Evolutionary conservation across 768 basidiomycete species (phyloP).

Genomic region (Lanmaoa rubissima): DNA sequence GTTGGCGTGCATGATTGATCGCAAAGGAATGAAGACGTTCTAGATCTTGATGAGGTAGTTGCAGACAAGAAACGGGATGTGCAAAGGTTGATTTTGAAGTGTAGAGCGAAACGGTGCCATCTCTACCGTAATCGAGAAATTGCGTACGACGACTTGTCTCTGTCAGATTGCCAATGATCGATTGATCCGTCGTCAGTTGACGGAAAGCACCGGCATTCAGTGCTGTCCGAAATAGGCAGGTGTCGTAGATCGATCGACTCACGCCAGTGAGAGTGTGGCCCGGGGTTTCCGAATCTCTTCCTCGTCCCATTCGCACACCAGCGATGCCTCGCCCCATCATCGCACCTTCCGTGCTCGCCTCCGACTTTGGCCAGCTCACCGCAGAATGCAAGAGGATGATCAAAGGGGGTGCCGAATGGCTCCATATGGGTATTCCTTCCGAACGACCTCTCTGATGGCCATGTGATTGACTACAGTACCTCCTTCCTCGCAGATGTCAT

Average conservation of each 20-base stretch:
- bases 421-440: constrained; percentile 80
- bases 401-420: constrained; percentile 92
- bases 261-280: constrained; percentile 3
- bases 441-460: constrained; percentile 2
- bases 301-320: constrained; percentile 6
- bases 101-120: background rate
- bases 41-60: constrained; percentile 2
- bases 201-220: too few species aligned
- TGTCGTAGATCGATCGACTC: constrained; percentile 23
- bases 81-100: background rate
- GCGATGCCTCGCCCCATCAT: constrained; percentile 88
- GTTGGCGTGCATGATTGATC: constrained; percentile 28
- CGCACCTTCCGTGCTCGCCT: constrained; percentile 94
- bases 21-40: background rate
- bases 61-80: background rate
- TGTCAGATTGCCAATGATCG: background rate
- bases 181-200: background rate
- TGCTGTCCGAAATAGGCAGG: constrained; percentile 23
- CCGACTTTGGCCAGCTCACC: constrained; percentile 92
- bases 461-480: constrained; percentile 10
- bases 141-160: background rate
- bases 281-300: constrained; percentile 3
- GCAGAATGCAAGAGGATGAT: constrained; percentile 98
- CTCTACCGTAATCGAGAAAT: background rate
- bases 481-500: constrained; percentile 75